phyloP scores from a whole-genome alignment of 352 stramenopile genomes.

The Pythium biforme region DNA sequence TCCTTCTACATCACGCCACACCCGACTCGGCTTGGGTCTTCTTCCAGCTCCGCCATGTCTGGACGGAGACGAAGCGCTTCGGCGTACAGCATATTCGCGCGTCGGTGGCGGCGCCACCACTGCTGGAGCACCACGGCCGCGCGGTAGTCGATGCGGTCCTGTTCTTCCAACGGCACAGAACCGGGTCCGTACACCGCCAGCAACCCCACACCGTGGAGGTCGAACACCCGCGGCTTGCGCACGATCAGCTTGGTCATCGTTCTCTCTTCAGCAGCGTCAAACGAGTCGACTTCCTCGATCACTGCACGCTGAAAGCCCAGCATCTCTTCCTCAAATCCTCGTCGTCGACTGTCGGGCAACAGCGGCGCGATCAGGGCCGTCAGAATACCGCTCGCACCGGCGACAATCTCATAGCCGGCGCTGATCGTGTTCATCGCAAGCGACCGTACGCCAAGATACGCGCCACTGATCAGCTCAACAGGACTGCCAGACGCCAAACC shows the following conservation, averaged over 20 bases:
- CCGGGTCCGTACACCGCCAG: conserved; percentile 82
- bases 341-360: conserved; percentile 67
- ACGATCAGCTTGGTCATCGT: conserved; percentile 89
- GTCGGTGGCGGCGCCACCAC: conserved; percentile 78
- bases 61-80: conserved; percentile 67
- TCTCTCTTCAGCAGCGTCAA: conserved; percentile 82
- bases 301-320: conserved; percentile 83
- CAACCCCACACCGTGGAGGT: conserved; percentile 68
- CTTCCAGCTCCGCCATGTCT: conserved; percentile 11
- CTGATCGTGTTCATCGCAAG: conserved; percentile 90
- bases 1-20: conserved; percentile 29
- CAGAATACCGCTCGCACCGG: conserved; percentile 72
- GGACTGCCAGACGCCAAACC: conserved; percentile 79
- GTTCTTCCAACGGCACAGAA: conserved; percentile 87
- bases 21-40: conserved; percentile 7
- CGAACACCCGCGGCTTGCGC: conserved; percentile 79
- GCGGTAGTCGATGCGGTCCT: conserved; percentile 83
- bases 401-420: conserved; percentile 86
- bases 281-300: conserved; percentile 86
- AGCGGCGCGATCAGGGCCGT: conserved; percentile 69
- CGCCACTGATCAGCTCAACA: conserved; percentile 77
- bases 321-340: conserved; percentile 83
- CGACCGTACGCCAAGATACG: conserved; percentile 82
- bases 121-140: conserved; percentile 77
- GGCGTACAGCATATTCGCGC: conserved; percentile 54